phyloP scores from a whole-genome alignment of 2,329 filamentous ascomycete species.

The Colletotrichum limetticola region DNA sequence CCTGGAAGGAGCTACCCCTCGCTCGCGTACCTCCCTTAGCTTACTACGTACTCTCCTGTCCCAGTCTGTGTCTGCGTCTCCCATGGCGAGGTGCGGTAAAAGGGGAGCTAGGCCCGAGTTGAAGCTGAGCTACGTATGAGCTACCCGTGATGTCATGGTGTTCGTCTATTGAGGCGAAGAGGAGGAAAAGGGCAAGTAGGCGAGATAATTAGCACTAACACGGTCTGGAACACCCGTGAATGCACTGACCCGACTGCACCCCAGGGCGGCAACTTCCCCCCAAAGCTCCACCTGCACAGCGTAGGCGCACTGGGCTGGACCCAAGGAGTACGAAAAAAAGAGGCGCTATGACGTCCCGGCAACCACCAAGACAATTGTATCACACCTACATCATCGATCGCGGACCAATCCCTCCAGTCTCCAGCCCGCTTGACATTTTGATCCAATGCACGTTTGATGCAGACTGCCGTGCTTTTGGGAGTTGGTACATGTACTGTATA shows the following conservation, averaged over 20 bases:
- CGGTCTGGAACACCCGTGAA: neutral
- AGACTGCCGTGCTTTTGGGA: neutral
- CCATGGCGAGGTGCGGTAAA: neutral
- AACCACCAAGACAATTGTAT: constrained; percentile 31
- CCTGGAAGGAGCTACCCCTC: neutral
- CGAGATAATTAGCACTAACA: neutral
- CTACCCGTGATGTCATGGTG: constrained; percentile 29
- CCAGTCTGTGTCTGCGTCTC: neutral
- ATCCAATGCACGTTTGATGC: neutral
- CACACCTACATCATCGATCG: constrained; percentile 35
- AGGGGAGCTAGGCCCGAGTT: neutral
- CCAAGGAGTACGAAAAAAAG: neutral
- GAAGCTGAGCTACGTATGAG: constrained; percentile 20
- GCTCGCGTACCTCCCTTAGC: neutral
- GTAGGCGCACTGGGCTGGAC: no score
- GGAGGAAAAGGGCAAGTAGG: no score
- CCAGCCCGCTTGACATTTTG: neutral
- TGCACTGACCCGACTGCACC: neutral
- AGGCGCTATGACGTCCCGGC: constrained; percentile 28
- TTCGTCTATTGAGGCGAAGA: neutral
- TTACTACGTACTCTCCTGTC: neutral
- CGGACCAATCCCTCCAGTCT: neutral
- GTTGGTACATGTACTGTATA: neutral
- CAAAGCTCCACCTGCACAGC: neutral
- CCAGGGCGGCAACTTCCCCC: neutral